Percentiles rank a stretch among this genome's conserved stretches.
These are phyloP conservation scores for Acer saccharum DNA, from an alignment of 345 rosid species.

Conservation along the genomic window DNA sequence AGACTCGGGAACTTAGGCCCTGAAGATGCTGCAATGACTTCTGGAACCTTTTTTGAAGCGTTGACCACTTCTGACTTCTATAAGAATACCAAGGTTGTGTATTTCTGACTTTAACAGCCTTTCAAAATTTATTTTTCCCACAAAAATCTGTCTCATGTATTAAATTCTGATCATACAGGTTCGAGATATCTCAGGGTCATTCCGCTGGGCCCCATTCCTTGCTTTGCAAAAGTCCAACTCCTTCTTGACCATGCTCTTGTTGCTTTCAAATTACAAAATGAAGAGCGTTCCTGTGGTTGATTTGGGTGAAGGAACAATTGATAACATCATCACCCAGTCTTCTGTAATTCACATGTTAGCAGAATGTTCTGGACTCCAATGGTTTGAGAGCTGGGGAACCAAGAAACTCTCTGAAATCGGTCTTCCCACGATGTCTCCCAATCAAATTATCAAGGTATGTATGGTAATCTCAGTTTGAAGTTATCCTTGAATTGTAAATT, in stretches of 20 bases:
- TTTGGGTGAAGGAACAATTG: slow-evolving; percentile 72
- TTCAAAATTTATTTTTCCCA: background rate
- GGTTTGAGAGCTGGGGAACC: slow-evolving; percentile 97
- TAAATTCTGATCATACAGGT: slow-evolving; percentile 56
- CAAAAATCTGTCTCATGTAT: background rate
- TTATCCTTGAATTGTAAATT: background rate
- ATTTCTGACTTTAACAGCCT: background rate
- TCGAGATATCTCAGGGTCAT: slow-evolving; percentile 91
- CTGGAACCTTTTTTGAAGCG: slow-evolving; percentile 86
- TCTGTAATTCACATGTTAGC: slow-evolving; percentile 98
- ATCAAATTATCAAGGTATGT: slow-evolving; percentile 63
- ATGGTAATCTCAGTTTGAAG: background rate
- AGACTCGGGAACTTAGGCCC: slow-evolving; percentile 53
- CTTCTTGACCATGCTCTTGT: slow-evolving; percentile 86
- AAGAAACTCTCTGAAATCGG: slow-evolving; percentile 86
- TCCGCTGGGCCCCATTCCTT: slow-evolving; percentile 99
- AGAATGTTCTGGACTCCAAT: slow-evolving; percentile 87
- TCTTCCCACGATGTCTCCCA: slow-evolving; percentile 67
- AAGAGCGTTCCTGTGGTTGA: slow-evolving; percentile 94
- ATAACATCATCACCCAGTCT: slow-evolving; percentile 87
- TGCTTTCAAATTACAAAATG: slow-evolving; percentile 98
- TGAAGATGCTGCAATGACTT: slow-evolving; percentile 76
- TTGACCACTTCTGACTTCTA: slow-evolving; percentile 82
- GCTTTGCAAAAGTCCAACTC: slow-evolving; percentile 91
- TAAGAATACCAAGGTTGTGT: slow-evolving; percentile 72